Evolutionary conservation across 805 yeast genomes (phyloP).

Genomic region (Cyberlindnera subsufficiens): DNA sequence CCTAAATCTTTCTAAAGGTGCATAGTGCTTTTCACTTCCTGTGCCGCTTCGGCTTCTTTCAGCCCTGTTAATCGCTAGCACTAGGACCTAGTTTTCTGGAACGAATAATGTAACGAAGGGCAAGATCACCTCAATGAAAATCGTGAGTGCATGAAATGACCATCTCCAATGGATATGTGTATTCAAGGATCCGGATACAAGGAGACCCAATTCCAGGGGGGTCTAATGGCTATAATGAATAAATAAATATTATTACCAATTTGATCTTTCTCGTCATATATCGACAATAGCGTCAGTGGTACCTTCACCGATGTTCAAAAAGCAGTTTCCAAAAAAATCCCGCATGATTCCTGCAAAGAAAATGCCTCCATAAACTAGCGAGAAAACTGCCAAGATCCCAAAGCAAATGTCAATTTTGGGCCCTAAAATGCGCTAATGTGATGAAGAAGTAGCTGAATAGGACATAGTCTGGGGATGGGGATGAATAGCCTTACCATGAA

Average conservation of each 20-base stretch:
- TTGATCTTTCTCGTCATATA: constrained; percentile 44
- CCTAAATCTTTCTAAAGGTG: constrained; percentile 32
- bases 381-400: constrained; percentile 50
- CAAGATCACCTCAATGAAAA: constrained; percentile 55
- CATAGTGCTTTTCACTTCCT: constrained; percentile 42
- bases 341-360: constrained; percentile 59
- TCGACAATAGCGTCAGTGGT: constrained; percentile 69
- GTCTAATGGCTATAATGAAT: constrained; percentile 56
- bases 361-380: constrained; percentile 56
- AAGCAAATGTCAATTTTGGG: constrained; percentile 48
- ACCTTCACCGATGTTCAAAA: constrained; percentile 74
- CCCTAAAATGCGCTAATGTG: constrained; percentile 69
- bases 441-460: constrained; percentile 59
- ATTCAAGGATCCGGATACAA: constrained; percentile 50
- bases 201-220: constrained; percentile 70
- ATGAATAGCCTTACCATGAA: too few relatives aligned
- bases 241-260: constrained; percentile 70
- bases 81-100: constrained; percentile 63
- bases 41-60: constrained; percentile 43
- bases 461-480: constrained; percentile 66
- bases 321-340: constrained; percentile 72
- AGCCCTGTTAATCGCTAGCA: constrained; percentile 45
- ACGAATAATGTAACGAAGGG: constrained; percentile 37
- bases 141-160: constrained; percentile 61
- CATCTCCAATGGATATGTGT: constrained; percentile 55